These are phyloP conservation scores for Ettlia oleoabundans DNA, from an alignment of 139 green algal species.

Conservation along the genomic window DNA sequence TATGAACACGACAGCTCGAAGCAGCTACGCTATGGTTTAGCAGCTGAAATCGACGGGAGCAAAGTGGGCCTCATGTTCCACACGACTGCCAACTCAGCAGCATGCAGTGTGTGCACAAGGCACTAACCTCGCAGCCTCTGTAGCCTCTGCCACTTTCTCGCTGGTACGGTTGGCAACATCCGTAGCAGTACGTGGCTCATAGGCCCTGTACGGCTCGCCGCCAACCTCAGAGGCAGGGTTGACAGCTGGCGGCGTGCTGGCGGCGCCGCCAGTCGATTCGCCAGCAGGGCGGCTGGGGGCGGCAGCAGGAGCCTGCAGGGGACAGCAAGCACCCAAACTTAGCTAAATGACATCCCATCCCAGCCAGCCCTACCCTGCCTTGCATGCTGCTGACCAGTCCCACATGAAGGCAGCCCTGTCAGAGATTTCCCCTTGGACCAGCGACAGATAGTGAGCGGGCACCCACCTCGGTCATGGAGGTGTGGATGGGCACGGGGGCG, in stretches of 20 bases:
- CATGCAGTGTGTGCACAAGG: neutral
- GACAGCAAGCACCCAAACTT: too few relatives aligned
- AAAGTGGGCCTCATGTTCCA: neutral
- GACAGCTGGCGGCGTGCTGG: neutral
- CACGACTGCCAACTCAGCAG: neutral
- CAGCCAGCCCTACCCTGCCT: too few relatives aligned
- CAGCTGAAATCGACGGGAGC: neutral
- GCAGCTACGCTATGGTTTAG: too few relatives aligned
- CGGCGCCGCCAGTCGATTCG: too few relatives aligned
- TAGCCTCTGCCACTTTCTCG: neutral
- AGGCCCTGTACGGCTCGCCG: neutral
- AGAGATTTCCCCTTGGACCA: neutral
- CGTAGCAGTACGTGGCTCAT: neutral
- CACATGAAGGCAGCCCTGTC: too few relatives aligned
- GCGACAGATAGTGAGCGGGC: neutral
- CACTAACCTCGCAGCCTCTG: neutral
- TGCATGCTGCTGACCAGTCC: too few relatives aligned
- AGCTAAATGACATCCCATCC: too few relatives aligned
- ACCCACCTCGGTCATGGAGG: neutral
- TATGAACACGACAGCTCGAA: too few relatives aligned
- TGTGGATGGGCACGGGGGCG: slow-evolving; percentile 3
- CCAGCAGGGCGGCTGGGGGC: too few relatives aligned
- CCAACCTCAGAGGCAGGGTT: neutral
- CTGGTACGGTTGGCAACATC: neutral
- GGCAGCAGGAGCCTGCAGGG: too few relatives aligned